Evolutionary conservation across 768 basidiomycete species (phyloP).

Genomic region (Leccinum aurantiacum): DNA sequence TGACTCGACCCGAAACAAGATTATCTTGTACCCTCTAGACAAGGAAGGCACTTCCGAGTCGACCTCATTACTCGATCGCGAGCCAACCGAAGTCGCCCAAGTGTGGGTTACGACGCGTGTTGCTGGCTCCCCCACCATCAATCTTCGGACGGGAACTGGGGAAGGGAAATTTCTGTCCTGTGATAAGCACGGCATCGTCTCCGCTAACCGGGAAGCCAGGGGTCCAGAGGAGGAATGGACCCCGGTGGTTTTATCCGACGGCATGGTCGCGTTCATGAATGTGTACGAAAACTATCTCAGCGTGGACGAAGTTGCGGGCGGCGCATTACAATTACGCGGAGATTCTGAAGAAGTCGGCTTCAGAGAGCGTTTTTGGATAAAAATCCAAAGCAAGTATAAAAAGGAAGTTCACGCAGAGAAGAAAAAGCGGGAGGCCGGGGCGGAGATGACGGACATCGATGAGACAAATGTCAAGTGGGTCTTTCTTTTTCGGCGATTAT

Average conservation of each 20-base stretch:
- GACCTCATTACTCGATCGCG: conserved; percentile 56
- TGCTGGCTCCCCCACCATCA: conserved; percentile 80
- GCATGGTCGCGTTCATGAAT: conserved; percentile 86
- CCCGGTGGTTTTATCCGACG: conserved; percentile 75
- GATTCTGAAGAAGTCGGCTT: conserved; percentile 88
- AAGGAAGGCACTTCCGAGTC: conserved; percentile 53
- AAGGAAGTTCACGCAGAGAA: conserved; percentile 78
- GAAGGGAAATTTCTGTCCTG: conserved; percentile 90
- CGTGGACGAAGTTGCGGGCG: conserved; percentile 86
- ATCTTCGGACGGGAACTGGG: conserved; percentile 82
- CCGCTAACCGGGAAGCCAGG: conserved; percentile 83
- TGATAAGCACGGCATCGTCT: conserved; percentile 81
- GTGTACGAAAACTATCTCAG: conserved; percentile 86
- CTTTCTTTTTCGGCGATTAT: conserved; percentile 5
- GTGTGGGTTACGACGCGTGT: conserved; percentile 91
- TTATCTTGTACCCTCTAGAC: conserved; percentile 65
- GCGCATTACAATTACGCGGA: conserved; percentile 70
- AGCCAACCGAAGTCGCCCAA: conserved; percentile 79
- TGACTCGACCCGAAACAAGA: conserved; percentile 70
- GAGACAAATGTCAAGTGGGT: conserved; percentile 76
- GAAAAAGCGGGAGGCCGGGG: conserved; percentile 61
- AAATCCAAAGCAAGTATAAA: conserved; percentile 88
- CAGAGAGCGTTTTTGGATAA: conserved; percentile 83
- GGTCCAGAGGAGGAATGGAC: conserved; percentile 96
- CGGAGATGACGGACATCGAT: conserved; percentile 56